These are phyloP conservation scores for Pseudodiploospora longispora DNA, from an alignment of 2,329 filamentous ascomycete genomes.

Conservation along the genomic window DNA sequence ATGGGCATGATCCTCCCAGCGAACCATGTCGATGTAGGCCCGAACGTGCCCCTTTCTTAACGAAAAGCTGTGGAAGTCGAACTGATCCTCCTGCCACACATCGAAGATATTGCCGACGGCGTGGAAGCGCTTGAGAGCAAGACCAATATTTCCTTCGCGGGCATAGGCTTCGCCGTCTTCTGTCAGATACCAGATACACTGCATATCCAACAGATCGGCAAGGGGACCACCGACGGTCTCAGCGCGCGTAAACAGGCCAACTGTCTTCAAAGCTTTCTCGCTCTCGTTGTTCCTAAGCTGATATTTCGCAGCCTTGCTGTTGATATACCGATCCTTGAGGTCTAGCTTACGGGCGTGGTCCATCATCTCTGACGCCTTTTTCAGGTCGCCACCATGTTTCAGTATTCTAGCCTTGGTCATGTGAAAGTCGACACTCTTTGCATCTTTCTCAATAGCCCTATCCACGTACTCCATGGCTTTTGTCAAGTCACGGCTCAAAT, in stretches of 20 bases:
- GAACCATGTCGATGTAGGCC: slow-evolving; percentile 91
- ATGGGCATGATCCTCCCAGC: slow-evolving; percentile 86
- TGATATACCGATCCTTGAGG: slow-evolving; percentile 90
- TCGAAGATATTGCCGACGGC: slow-evolving; percentile 89
- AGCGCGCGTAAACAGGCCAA: slow-evolving; percentile 89
- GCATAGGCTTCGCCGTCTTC: slow-evolving; percentile 89
- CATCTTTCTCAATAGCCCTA: slow-evolving; percentile 69
- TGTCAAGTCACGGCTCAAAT: slow-evolving; percentile 71
- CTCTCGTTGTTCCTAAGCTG: slow-evolving; percentile 88
- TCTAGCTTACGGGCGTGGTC: slow-evolving; percentile 79
- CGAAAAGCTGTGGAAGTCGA: slow-evolving; percentile 97
- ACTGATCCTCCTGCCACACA: slow-evolving; percentile 96
- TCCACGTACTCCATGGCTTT: slow-evolving; percentile 80
- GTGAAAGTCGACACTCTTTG: slow-evolving; percentile 79
- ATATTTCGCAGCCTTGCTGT: slow-evolving; percentile 96
- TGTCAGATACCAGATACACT: slow-evolving; percentile 93
- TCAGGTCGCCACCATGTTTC: slow-evolving; percentile 77
- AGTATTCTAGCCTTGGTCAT: slow-evolving; percentile 94
- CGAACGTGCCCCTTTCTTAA: slow-evolving; percentile 93
- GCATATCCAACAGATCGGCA: slow-evolving; percentile 92
- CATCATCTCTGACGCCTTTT: slow-evolving; percentile 80
- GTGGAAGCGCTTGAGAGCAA: slow-evolving; percentile 89
- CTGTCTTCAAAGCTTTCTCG: slow-evolving; percentile 75
- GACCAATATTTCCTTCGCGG: slow-evolving; percentile 70
- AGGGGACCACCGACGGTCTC: slow-evolving; percentile 83